A percentile compares a stretch with the other conserved stretches of the same genome.
phyloP scores from a whole-genome alignment of 305 asterid genomes.

The Nicotiana rustica region DNA sequence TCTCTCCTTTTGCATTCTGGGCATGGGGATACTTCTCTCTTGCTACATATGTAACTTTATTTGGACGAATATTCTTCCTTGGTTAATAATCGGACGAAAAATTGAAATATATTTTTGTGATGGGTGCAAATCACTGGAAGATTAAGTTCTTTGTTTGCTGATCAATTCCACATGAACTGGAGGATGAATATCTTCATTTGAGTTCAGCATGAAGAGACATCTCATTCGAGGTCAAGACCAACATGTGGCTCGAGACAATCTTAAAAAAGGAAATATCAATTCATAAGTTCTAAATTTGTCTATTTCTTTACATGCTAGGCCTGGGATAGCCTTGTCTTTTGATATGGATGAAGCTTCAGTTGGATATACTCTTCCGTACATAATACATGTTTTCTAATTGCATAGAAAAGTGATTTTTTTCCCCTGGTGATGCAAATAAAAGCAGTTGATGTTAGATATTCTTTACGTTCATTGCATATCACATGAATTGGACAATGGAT shows the following conservation, averaged over 20 bases:
- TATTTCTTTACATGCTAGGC: background rate
- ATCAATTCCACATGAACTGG: constrained; percentile 24
- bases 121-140: background rate
- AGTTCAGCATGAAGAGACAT: constrained; percentile 15
- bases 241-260: background rate
- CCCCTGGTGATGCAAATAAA: background rate
- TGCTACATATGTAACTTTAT: background rate
- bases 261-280: constrained; percentile 18
- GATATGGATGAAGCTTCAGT: constrained; percentile 7
- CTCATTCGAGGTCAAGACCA: constrained; percentile 2
- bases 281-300: background rate
- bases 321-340: background rate
- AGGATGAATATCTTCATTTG: constrained; percentile 12
- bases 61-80: constrained; percentile 20
- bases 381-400: background rate
- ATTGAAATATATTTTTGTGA: background rate
- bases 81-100: background rate
- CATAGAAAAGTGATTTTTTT: background rate
- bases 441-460: background rate
- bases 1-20: background rate
- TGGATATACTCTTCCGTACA: constrained; percentile 8
- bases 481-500: constrained; percentile 32
- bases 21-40: background rate
- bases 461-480: background rate
- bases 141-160: background rate